These are phyloP conservation scores for Zychaea mexicana DNA, from an alignment of 371 early-diverging fungal species.

Conservation along the genomic window DNA sequence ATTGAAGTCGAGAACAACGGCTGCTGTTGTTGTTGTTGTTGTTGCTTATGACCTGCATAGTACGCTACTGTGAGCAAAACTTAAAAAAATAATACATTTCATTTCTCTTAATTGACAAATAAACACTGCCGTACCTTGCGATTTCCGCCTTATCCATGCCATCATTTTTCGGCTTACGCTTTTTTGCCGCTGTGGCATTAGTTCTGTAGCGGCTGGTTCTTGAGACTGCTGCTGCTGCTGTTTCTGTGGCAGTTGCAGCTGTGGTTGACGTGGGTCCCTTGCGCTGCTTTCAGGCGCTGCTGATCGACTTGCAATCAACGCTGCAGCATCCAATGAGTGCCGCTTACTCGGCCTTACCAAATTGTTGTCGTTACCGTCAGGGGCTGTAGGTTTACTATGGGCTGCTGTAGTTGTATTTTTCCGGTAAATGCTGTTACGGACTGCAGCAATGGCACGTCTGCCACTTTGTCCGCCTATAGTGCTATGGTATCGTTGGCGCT, in stretches of 20 bases:
- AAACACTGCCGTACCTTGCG: conserved; percentile 6
- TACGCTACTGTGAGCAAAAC: too few relatives aligned
- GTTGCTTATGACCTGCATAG: conserved; percentile 5
- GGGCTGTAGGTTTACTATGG: neutral
- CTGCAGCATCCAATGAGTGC: neutral
- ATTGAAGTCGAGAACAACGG: neutral
- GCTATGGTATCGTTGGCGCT: conserved; percentile 3
- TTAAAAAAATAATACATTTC: neutral
- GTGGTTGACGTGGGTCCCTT: neutral
- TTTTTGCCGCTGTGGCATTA: neutral
- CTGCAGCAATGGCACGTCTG: conserved; percentile 9
- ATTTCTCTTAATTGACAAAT: neutral
- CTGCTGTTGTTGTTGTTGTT: conserved; percentile 4
- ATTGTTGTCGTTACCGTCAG: too few relatives aligned
- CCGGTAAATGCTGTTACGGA: conserved; percentile 7
- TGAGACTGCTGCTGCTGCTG: neutral
- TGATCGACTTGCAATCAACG: neutral
- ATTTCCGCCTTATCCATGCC: conserved; percentile 20
- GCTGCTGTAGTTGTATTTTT: neutral
- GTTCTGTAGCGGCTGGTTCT: neutral
- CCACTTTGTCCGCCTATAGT: conserved; percentile 1
- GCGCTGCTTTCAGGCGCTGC: neutral
- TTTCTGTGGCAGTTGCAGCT: neutral
- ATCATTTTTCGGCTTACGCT: conserved; percentile 9
- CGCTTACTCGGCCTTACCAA: neutral